Evolutionary conservation across 139 green algal species (phyloP).

Genomic region (Coelastrella sp.): DNA sequence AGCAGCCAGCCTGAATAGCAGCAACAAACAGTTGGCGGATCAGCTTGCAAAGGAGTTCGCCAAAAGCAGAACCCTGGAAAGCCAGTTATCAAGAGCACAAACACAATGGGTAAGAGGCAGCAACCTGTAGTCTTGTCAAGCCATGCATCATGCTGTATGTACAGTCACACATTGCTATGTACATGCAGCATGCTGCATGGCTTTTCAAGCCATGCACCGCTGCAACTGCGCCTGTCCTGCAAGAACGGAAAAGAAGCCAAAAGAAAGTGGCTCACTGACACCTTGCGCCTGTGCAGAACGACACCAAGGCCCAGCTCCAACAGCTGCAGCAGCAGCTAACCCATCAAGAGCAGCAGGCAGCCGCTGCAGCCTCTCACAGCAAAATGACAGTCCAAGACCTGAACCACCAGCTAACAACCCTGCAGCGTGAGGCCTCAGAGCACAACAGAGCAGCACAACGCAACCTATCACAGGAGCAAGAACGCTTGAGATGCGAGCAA

Average conservation of each 20-base stretch:
- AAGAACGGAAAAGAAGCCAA: background rate
- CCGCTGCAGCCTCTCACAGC: slow-evolving; percentile 4
- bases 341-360: slow-evolving; percentile 10
- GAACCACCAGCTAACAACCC: slow-evolving; percentile 38
- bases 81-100: slow-evolving; percentile 5
- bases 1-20: slow-evolving; percentile 18
- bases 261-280: background rate
- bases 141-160: background rate
- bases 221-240: background rate
- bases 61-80: slow-evolving; percentile 16
- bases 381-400: slow-evolving; percentile 25
- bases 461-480: background rate
- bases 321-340: slow-evolving; percentile 47
- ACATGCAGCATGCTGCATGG: background rate
- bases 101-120: slow-evolving; percentile 19
- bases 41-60: slow-evolving; percentile 39
- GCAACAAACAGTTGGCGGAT: slow-evolving; percentile 28
- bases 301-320: slow-evolving; percentile 10
- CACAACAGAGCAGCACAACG: background rate
- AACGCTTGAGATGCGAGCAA: slow-evolving; percentile 18
- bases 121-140: background rate
- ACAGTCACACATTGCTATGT: background rate
- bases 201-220: background rate
- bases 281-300: slow-evolving; percentile 1
- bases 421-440: background rate